These are phyloP conservation scores for Thymus quinquecostatus DNA, from an alignment of 257 asterid species.

Conservation along the genomic window DNA sequence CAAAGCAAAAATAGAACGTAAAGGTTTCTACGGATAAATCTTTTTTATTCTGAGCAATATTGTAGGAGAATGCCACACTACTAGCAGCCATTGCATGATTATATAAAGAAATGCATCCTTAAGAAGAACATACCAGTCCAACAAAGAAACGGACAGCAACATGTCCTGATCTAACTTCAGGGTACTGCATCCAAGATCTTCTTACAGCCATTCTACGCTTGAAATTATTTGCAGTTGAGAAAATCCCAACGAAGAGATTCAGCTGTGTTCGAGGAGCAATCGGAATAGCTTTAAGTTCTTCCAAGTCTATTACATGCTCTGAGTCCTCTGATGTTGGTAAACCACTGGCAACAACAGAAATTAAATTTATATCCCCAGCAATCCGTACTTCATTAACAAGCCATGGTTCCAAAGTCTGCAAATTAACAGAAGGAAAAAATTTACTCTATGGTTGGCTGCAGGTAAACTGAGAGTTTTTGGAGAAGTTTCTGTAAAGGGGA, in stretches of 20 bases:
- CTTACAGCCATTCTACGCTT: constrained; percentile 98
- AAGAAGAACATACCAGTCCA: constrained; percentile 74
- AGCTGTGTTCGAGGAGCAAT: constrained; percentile 56
- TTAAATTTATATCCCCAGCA: constrained; percentile 77
- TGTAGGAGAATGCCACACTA: neutral
- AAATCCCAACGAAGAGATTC: constrained; percentile 81
- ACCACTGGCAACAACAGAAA: constrained; percentile 90
- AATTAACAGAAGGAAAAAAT: constrained; percentile 13
- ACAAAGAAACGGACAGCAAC: constrained; percentile 98
- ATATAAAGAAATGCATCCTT: neutral
- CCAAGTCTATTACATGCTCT: constrained; percentile 77
- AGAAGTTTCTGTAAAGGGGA: constrained; percentile 6
- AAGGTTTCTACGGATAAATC: neutral
- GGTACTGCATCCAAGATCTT: constrained; percentile 99
- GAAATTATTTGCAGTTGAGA: constrained; percentile 96
- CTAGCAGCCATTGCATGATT: neutral
- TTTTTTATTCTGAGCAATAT: neutral
- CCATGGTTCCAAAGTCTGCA: constrained; percentile 97
- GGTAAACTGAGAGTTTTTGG: constrained; percentile 10
- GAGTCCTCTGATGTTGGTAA: constrained; percentile 93
- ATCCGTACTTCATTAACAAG: constrained; percentile 85
- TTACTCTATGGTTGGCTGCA: constrained; percentile 6
- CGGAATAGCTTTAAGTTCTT: constrained; percentile 71
- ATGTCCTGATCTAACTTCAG: constrained; percentile 75
- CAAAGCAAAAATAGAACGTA: neutral